Percentiles rank a stretch among this genome's conserved stretches.
Conservation (phyloP, 768 basidiomycete genomes). For the Crucibulum laeve region DNA sequence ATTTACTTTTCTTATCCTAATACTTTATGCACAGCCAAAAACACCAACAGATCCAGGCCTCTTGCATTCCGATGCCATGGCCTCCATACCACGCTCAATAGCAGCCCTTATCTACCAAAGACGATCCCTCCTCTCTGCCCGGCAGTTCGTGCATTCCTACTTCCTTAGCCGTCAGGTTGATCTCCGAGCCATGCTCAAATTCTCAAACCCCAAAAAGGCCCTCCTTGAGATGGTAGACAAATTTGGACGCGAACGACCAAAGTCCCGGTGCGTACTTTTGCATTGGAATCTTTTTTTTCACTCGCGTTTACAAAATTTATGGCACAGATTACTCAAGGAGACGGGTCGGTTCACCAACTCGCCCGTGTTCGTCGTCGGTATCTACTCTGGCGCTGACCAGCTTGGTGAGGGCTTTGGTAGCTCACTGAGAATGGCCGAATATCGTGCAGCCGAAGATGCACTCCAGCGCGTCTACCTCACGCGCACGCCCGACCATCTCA, state of each 20-base stretch:
- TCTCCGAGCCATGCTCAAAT: slow-evolving; percentile 73
- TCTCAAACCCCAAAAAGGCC: slow-evolving; percentile 77
- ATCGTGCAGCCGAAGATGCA: slow-evolving; percentile 84
- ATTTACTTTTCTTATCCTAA: slow-evolving; percentile 3
- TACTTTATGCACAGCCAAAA: slow-evolving; percentile 31
- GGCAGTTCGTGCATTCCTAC: slow-evolving; percentile 83
- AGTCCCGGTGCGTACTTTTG: slow-evolving; percentile 51
- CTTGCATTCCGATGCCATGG: slow-evolving; percentile 82
- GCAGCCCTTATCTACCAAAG: slow-evolving; percentile 88
- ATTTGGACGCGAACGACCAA: slow-evolving; percentile 60
- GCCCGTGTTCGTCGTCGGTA: slow-evolving; percentile 94
- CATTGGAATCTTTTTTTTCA: background rate
- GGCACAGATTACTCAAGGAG: slow-evolving; percentile 78
- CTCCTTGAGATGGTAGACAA: slow-evolving; percentile 69
- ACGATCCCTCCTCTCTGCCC: slow-evolving; percentile 79
- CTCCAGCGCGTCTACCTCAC: slow-evolving; percentile 82
- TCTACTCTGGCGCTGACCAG: slow-evolving; percentile 78
- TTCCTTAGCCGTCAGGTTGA: slow-evolving; percentile 88
- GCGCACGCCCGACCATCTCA: slow-evolving; percentile 59
- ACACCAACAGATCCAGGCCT: slow-evolving; percentile 45
- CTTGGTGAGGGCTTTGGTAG: slow-evolving; percentile 94
- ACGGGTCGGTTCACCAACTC: slow-evolving; percentile 89
- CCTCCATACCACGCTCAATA: slow-evolving; percentile 81
- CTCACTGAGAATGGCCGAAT: slow-evolving; percentile 93
- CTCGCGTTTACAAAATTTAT: background rate